Conservation (phyloP, 441 rosid genomes). For the Gossypium davidsonii region DNA sequence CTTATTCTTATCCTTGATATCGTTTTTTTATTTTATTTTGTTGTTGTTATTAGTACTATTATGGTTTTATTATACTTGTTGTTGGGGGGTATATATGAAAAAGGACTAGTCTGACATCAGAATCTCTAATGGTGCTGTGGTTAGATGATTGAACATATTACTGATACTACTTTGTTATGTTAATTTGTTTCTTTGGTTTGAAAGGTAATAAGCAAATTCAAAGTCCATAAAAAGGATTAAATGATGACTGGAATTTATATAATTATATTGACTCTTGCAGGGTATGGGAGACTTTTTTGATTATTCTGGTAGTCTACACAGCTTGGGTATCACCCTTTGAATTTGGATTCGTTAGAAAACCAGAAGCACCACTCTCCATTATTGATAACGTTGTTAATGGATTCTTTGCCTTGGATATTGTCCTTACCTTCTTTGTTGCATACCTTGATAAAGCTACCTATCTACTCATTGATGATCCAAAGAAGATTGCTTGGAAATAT, state of each 20-base stretch:
- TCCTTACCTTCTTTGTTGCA: slow-evolving; percentile 66
- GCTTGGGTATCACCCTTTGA: slow-evolving; percentile 78
- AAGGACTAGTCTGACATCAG: not conserved
- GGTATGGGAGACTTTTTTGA: slow-evolving; percentile 56
- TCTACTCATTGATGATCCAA: slow-evolving; percentile 46
- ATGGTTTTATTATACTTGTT: not conserved
- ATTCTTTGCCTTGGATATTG: slow-evolving; percentile 58
- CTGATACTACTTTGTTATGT: not conserved
- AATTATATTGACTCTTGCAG: slow-evolving; percentile 30
- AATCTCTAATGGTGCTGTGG: not conserved
- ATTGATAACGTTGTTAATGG: slow-evolving; percentile 59
- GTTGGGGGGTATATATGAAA: not conserved
- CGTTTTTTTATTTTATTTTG: not conserved
- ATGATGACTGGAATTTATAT: not conserved
- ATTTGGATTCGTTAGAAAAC: slow-evolving; percentile 50
- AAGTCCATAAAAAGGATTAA: not conserved
- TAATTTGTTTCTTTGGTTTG: not conserved
- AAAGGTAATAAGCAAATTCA: not conserved
- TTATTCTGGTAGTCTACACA: slow-evolving; percentile 51
- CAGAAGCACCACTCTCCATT: slow-evolving; percentile 35
- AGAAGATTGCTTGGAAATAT: slow-evolving; percentile 58
- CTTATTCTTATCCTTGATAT: not conserved
- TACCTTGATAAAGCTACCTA: slow-evolving; percentile 52
- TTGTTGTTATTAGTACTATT: not conserved
- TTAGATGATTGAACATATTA: not conserved